Conservation (phyloP, 2,329 filamentous ascomycete species). For the Simplicillium sp. region DNA sequence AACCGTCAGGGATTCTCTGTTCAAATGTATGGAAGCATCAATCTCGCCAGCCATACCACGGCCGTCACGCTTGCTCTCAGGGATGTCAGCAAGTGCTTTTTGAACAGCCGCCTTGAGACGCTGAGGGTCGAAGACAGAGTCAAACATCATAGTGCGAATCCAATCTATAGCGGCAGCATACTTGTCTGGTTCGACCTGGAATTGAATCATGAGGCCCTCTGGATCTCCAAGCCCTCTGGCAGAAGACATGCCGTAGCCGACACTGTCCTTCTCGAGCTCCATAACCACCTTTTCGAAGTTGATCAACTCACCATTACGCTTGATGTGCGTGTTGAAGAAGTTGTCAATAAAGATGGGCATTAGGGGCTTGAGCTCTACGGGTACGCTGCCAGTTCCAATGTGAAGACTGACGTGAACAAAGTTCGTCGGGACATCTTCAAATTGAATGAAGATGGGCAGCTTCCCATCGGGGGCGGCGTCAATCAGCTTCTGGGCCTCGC, state of each 20-base stretch:
- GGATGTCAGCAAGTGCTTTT: conserved; percentile 84
- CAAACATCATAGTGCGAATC: conserved; percentile 79
- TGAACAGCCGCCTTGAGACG: conserved; percentile 56
- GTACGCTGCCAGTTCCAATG: conserved; percentile 67
- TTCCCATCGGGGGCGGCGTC: conserved; percentile 54
- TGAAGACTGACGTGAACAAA: conserved; percentile 82
- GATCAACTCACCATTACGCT: conserved; percentile 63
- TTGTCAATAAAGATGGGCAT: conserved; percentile 79
- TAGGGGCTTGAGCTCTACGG: conserved; percentile 75
- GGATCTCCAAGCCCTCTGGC: conserved; percentile 63
- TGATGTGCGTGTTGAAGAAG: conserved; percentile 89
- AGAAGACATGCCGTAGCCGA: conserved; percentile 67
- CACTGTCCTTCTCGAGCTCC: conserved; percentile 82
- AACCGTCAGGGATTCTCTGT: conserved; percentile 65
- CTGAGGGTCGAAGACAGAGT: conserved; percentile 73
- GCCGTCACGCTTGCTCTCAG: conserved; percentile 83
- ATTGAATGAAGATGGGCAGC: conserved; percentile 87
- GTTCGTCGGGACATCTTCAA: conserved; percentile 86
- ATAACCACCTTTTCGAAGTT: conserved; percentile 90
- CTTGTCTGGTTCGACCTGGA: conserved; percentile 82
- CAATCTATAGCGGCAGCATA: conserved; percentile 75
- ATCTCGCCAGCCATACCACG: conserved; percentile 55
- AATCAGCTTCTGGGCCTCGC: conserved; percentile 64
- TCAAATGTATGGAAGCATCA: conserved; percentile 71
- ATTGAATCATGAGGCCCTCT: conserved; percentile 71